Evolutionary conservation across 23 red algal species (phyloP).

Genomic region (Gracilaria domingensis): DNA sequence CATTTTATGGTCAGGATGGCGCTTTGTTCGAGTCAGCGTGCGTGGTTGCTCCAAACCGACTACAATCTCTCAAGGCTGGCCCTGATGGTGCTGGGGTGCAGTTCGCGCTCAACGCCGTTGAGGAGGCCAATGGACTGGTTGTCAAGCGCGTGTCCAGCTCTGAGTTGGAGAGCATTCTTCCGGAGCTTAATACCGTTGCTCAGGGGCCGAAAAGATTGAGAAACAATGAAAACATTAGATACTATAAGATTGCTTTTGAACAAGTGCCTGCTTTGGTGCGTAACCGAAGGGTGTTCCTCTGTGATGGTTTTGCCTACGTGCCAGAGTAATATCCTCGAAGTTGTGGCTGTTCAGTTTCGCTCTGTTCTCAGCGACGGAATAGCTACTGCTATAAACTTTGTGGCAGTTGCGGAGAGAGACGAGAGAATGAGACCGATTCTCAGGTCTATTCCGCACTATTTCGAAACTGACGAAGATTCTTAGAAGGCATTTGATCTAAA

Average conservation of each 20-base stretch:
- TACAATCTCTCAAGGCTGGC: constrained; percentile 70
- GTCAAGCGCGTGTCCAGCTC: constrained; percentile 18
- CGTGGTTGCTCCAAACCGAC: constrained; percentile 77
- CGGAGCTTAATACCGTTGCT: constrained; percentile 70
- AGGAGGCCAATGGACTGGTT: constrained; percentile 41
- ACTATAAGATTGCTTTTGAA: constrained; percentile 87
- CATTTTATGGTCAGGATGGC: constrained; percentile 90
- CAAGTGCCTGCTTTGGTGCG: constrained; percentile 73
- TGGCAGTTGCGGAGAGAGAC: constrained; percentile 56
- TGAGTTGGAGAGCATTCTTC: constrained; percentile 47
- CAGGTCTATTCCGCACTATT: constrained; percentile 59
- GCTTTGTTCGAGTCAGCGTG: constrained; percentile 68
- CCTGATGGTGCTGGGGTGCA: constrained; percentile 48
- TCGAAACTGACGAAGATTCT: constrained; percentile 24
- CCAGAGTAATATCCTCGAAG: constrained; percentile 68
- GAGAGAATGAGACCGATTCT: constrained; percentile 77
- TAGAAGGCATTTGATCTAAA: constrained; percentile 60
- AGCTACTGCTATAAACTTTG: constrained; percentile 31
- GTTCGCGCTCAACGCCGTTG: constrained; percentile 54
- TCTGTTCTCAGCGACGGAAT: constrained; percentile 55
- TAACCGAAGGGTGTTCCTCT: constrained; percentile 71
- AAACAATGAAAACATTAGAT: constrained; percentile 30
- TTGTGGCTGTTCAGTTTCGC: constrained; percentile 87
- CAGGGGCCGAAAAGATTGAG: constrained; percentile 46
- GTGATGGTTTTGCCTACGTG: constrained; percentile 80